phyloP scores from a whole-genome alignment of 495 filamentous ascomycete species.

The Pseudoneurospora amorphoporcata region DNA sequence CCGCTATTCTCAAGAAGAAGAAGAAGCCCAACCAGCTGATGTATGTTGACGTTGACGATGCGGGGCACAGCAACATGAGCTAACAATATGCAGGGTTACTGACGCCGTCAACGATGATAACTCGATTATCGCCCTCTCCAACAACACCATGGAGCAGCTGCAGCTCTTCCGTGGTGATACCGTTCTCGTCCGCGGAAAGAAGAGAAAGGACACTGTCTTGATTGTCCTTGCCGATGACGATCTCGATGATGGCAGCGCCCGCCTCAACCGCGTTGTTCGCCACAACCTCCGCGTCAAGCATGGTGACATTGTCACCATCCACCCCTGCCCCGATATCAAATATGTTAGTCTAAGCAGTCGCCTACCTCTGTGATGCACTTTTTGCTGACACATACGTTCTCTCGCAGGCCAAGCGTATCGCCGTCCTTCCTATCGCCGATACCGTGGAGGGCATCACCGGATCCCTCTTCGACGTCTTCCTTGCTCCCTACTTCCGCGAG shows the following conservation, averaged over 20 bases:
- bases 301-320: conserved; percentile 91
- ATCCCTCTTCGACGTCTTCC: conserved; percentile 96
- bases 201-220: conserved; percentile 96
- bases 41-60: conserved; percentile 39
- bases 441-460: conserved; percentile 96
- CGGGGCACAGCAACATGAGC: conserved; percentile 12
- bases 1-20: conserved; percentile 98
- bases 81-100: conserved; percentile 62
- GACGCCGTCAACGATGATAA: conserved; percentile 99
- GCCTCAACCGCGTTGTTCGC: conserved; percentile 94
- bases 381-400: conserved; percentile 1
- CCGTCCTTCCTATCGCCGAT: conserved; percentile 95
- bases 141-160: conserved; percentile 97
- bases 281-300: conserved; percentile 98
- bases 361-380: background rate
- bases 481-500: conserved; percentile 98
- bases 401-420: conserved; percentile 88
- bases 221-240: conserved; percentile 97
- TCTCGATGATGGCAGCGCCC: conserved; percentile 89
- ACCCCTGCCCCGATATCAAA: conserved; percentile 99
- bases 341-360: conserved; percentile 55
- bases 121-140: conserved; percentile 95
- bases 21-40: conserved; percentile 99
- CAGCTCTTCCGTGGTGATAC: conserved; percentile 98
- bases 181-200: conserved; percentile 96